Base-by-base conservation (phyloP, 345 rosid species). In the Eucalyptus guilfoylei region DNA sequence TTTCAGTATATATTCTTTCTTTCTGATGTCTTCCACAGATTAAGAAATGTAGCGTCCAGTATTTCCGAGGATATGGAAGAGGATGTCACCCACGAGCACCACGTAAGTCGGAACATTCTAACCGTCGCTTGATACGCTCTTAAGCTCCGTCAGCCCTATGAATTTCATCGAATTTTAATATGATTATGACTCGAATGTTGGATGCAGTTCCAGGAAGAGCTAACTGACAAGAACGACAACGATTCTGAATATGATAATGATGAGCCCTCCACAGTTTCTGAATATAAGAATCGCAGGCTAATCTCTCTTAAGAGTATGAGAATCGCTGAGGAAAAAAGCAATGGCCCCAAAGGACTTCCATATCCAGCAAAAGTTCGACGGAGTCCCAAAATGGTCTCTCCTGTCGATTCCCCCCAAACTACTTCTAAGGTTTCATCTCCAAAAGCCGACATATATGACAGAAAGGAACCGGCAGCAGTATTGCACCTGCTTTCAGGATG, bases 321-420 rank as follows among this genome's bases (percentile, higher is more conserved):
- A 72, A 64, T 89, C 50, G 47, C 60, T 4, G 88, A 86, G 67
- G 86, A 58, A 86, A 86, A 89, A 87, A 91, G 90, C 83, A 86
- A 9, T 26, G 89, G 90, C 48, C 19, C 88, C 8, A 42, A 69
- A 50, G 69, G 88, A 24, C 90, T 83, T 49, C 87, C 80, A n/a
- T 37, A 69, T 32, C 93, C 89, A 90, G 76, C 76, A 40, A 88
- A 87, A 89, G 91, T 64, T 62, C 64, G 1, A 37, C 47, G 1
- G 47, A 76, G 93, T 24, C 93, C 95, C 13, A 60, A 64, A 45
- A 72, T 85, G 34, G 92, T 80, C 80, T 92, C 93, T 47, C 94
- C 94, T 37, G 64, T 89, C 11, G 91, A 91, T 87, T 89, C 95
- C 80, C 94, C 94, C 12, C 90, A 80, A 86, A 90, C 86, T 91